Base-by-base conservation (phyloP, 2,329 filamentous ascomycete species). In the Ophiocordyceps camponoti-saundersi region DNA sequence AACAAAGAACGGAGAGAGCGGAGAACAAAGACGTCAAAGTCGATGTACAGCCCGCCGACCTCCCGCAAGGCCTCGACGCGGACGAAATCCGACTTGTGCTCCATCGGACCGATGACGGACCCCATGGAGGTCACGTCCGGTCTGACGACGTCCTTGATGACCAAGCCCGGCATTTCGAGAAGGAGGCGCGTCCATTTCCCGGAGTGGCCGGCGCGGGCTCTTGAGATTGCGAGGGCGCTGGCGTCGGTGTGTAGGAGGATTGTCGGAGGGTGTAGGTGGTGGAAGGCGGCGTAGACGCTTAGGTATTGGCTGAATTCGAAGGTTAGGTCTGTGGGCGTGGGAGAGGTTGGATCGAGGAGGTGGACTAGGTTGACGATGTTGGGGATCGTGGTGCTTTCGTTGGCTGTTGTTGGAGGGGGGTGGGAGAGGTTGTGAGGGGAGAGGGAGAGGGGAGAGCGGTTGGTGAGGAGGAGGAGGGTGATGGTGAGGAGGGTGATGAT, bases 171-270 rank as follows among this genome's bases (percentile, higher is more conserved):
- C 2, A 56, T 26, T 5, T 47, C 48, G 47, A 58, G 51, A n/a
- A 59, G 44, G 30, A 50, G 52, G 32, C 44, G 40, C n/a, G 47
- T 52, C 57, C 57, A 59, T 42, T 55, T 55, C 21, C 53, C 52
- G 2, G 48, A 42, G 2, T 23, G 3, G 12, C 44, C 44, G 10
- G 11, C 1, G 3, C 44, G n/a, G 5, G 44, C 44, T 10, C 30
- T n/a, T 3, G 13, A 1, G 10, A 45, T 26, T 18, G 30, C 3
- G 13, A 3, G 18, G 2, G 18, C 20, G 15, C 16, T 13, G 44
- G 30, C 44, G 40, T 60, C 58, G 30, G 56, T 60, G 50, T 59
- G 56, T 0, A 59, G 51, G 44, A 55, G 56, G 42, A 59, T 56
- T 23, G 26, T 45, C 10, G 50, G 46, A 3, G 56, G 58, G 2